Conservation (phyloP, 2,329 filamentous ascomycete species). For the Colletotrichum incanum region DNA sequence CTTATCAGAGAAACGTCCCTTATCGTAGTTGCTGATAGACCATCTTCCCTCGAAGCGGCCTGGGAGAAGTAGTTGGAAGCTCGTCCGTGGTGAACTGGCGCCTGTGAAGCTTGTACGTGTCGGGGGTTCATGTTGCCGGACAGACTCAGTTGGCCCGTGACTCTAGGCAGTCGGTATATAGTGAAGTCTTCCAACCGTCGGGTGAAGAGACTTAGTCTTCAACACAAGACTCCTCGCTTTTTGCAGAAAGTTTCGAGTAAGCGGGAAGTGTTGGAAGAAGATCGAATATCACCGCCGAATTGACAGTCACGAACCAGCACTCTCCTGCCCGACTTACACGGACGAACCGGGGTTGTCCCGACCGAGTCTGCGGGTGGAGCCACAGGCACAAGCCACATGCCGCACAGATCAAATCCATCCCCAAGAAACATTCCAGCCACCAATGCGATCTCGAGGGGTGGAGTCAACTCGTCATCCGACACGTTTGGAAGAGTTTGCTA, state of each 20-base stretch:
- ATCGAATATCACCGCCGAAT: neutral
- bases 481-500: slow-evolving; percentile 43
- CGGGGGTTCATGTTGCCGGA: neutral
- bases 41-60: slow-evolving; percentile 44
- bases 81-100: neutral
- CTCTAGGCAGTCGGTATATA: neutral
- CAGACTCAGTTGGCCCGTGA: neutral
- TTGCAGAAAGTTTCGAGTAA: accelerated
- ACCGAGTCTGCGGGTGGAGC: slow-evolving; percentile 10
- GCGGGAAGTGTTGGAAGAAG: neutral
- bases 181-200: neutral
- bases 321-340: slow-evolving; percentile 40
- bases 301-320: neutral
- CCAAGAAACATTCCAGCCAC: slow-evolving; percentile 15
- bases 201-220: no score
- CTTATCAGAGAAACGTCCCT: neutral
- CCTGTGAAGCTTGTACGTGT: neutral
- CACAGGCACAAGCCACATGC: slow-evolving; percentile 17
- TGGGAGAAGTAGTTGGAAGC: slow-evolving; percentile 34
- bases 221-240: neutral
- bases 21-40: neutral
- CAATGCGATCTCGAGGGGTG: slow-evolving; percentile 31
- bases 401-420: slow-evolving; percentile 14
- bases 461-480: slow-evolving; percentile 35
- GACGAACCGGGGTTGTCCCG: slow-evolving; percentile 28